Evolutionary conservation across 768 basidiomycete genomes (phyloP).

Genomic region (Candolleomyces efflorescens): DNA sequence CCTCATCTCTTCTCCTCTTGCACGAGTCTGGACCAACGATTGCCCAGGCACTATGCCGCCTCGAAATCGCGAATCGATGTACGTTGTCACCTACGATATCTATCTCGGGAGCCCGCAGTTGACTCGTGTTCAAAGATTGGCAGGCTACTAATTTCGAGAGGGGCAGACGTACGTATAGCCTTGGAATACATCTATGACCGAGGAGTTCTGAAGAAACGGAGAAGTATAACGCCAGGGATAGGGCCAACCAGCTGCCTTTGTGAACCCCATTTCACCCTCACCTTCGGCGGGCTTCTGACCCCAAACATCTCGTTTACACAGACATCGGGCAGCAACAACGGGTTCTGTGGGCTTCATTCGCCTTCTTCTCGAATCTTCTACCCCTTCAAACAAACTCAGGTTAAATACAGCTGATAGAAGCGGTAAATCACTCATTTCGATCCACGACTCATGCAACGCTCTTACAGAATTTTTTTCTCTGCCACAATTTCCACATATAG

Average conservation of each 20-base stretch:
- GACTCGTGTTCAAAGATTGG: slow-evolving; percentile 64
- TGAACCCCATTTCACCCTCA: slow-evolving; percentile 27
- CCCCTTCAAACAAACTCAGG: slow-evolving; percentile 67
- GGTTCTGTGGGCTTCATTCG: slow-evolving; percentile 88
- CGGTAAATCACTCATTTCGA: slow-evolving; percentile 39
- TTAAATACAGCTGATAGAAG: slow-evolving; percentile 84
- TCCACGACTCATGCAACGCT: slow-evolving; percentile 13
- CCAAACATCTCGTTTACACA: slow-evolving; percentile 26
- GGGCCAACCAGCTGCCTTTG: slow-evolving; percentile 90
- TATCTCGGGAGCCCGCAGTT: slow-evolving; percentile 19
- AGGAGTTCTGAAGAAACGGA: slow-evolving; percentile 29
- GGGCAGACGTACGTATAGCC: slow-evolving; percentile 77
- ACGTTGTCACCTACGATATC: slow-evolving; percentile 24
- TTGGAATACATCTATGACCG: slow-evolving; percentile 24
- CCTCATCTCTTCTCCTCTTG: slow-evolving; percentile 14
- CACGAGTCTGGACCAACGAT: slow-evolving; percentile 14
- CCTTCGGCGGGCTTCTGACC: slow-evolving; percentile 15
- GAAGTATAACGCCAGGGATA: slow-evolving; percentile 93
- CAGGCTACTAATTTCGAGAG: slow-evolving; percentile 75
- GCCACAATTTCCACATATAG: slow-evolving; percentile 32
- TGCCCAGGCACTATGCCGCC: slow-evolving; percentile 82
- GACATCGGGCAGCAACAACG: slow-evolving; percentile 94
- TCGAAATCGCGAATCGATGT: slow-evolving; percentile 88
- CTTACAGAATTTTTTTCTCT: slow-evolving; percentile 13
- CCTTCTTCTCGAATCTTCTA: slow-evolving; percentile 82